A percentile compares a stretch with the other conserved stretches of the same genome.
phyloP scores from a whole-genome alignment of 2,329 filamentous ascomycete species.

The Fusarium mexicanum region DNA sequence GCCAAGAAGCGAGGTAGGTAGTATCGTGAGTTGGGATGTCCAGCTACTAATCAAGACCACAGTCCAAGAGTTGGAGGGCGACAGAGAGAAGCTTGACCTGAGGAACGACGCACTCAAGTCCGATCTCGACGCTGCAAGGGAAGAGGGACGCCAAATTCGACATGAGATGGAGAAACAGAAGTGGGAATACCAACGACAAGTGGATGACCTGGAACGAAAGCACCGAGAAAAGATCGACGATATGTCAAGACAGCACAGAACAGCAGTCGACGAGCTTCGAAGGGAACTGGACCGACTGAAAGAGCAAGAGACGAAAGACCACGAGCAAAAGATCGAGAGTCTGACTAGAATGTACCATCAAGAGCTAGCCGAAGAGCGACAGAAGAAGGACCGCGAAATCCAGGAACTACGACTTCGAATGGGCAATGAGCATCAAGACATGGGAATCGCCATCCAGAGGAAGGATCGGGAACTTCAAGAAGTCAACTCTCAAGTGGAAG shows the following conservation, averaged over 20 bases:
- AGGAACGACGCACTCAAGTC: constrained; percentile 64
- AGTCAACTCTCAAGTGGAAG: constrained; percentile 55
- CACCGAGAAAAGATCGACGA: constrained; percentile 50
- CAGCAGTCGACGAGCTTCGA: constrained; percentile 49
- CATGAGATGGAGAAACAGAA: constrained; percentile 50
- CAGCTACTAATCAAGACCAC: background rate
- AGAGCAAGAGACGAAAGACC: constrained; percentile 62
- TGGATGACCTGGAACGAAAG: constrained; percentile 60
- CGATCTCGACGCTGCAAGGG: constrained; percentile 64
- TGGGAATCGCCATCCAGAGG: constrained; percentile 57
- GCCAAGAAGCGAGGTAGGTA: constrained; percentile 79
- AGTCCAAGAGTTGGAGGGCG: constrained; percentile 62
- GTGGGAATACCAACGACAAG: constrained; percentile 57
- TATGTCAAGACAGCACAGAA: constrained; percentile 48
- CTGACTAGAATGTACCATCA: constrained; percentile 69
- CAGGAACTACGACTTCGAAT: constrained; percentile 68
- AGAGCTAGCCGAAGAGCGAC: constrained; percentile 73
- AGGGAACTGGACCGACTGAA: constrained; percentile 57
- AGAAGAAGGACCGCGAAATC: constrained; percentile 67
- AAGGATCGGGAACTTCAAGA: constrained; percentile 66
- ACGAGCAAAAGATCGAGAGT: constrained; percentile 74
- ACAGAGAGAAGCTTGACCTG: constrained; percentile 57
- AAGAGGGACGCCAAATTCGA: constrained; percentile 49
- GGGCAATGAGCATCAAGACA: constrained; percentile 61
- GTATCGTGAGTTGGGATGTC: rapidly evolving